Percentiles rank a stretch among this genome's conserved stretches.
These are phyloP conservation scores for Cadophora luteo-olivacea DNA, from an alignment of 2,329 filamentous ascomycete genomes.

Conservation along the genomic window DNA sequence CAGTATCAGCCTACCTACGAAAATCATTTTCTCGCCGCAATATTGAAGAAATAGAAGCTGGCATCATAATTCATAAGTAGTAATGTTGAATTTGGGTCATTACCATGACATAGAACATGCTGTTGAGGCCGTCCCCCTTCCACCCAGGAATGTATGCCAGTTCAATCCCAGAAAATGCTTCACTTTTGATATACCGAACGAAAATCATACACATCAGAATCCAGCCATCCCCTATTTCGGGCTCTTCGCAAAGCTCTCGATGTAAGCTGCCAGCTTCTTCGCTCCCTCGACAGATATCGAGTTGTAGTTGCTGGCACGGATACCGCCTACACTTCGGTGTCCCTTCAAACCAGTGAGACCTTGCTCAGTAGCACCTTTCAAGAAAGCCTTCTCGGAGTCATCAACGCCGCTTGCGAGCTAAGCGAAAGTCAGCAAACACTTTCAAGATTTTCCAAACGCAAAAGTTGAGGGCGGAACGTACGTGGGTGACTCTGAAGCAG, in stretches of 20 bases:
- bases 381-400: constrained; percentile 79
- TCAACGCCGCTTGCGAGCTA: constrained; percentile 59
- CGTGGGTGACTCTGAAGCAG: constrained; percentile 77
- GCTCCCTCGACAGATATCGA: constrained; percentile 73
- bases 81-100: neutral
- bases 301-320: constrained; percentile 90
- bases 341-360: constrained; percentile 85
- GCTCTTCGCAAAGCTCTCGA: constrained; percentile 57
- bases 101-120: neutral
- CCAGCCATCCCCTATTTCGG: constrained; percentile 3
- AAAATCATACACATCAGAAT: neutral
- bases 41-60: no score
- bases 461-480: constrained; percentile 35
- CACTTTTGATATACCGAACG: neutral
- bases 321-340: constrained; percentile 85
- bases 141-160: no score
- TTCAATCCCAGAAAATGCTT: no score
- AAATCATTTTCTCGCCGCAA: no score
- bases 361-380: constrained; percentile 71
- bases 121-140: neutral
- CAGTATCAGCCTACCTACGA: no score
- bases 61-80: no score
- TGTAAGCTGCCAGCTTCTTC: constrained; percentile 70
- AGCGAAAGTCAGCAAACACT: constrained; percentile 19
- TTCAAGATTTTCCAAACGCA: neutral